Evolutionary conservation across 129 eudicot species (phyloP), one percentile per base, ranked within the genome.

Genomic region (Sambucus nigra): DNA sequence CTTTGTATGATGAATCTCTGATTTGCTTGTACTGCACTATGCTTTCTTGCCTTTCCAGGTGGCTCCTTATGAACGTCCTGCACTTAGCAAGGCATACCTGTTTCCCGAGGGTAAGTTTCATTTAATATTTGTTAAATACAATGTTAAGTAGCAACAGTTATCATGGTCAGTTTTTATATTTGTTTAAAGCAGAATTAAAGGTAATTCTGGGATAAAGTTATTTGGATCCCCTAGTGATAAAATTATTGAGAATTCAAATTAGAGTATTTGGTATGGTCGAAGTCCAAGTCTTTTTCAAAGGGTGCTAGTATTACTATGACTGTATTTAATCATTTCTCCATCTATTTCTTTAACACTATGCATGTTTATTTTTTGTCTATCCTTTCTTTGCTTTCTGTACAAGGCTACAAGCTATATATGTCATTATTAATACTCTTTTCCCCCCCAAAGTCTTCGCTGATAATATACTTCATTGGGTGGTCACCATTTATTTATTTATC

Each of bases 21-120:
- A 32, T 31, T 15, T 41, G 18, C 29, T 35, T 35, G 25, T 66
- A 17, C 46, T 67, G 46, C 51, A 26, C 7, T 19, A 39, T 48
- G 31, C 57, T 69, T 51, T 41, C 22, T 70, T 56, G 47, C 35
- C 51, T 62, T 73, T 81, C 28, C 66, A 89, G 97, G 97, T 89
- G 70, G 97, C 97, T 64, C 97, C 97, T 32, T 89, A 89, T 84
- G 97, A 89, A 74, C 97, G 97, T 64, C 97, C 97, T 39, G 97
- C 97, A 42, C 95, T 89, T 54, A 89, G 97, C 87, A 89, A 89
- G 73, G 97, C 81, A 13, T 89, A 89, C 72, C 68, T 89, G 60
- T 84, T 84, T 60, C 97, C 97, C 19, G 95, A 89, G 70, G 92
- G 97, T 84, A 75, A 75, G 76, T 56, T 14, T 46, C 58, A 42